These are phyloP conservation scores for Trichoderma simmonsii DNA, from an alignment of 2,329 filamentous ascomycete genomes.

Conservation along the genomic window DNA sequence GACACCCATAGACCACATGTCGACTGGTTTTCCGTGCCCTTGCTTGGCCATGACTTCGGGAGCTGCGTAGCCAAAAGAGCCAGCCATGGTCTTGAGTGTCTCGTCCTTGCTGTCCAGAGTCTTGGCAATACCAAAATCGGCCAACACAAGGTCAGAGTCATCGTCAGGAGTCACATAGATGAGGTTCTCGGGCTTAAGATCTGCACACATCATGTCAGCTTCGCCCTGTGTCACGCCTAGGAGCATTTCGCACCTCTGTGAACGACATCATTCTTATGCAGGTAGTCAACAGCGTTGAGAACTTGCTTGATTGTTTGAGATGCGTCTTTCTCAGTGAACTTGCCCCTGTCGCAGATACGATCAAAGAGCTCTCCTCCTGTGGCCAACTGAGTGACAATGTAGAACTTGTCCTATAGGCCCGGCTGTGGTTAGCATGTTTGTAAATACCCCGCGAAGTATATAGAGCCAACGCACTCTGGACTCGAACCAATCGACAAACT, in stretches of 20 bases:
- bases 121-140: conserved; percentile 98
- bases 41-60: conserved; percentile 98
- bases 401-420: conserved; percentile 83
- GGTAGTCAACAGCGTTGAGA: conserved; percentile 86
- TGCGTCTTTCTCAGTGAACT: conserved; percentile 97
- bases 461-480: conserved; percentile 65
- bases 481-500: conserved; percentile 98
- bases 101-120: conserved; percentile 90
- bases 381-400: conserved; percentile 95
- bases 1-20: conserved; percentile 99
- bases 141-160: conserved; percentile 83
- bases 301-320: conserved; percentile 95
- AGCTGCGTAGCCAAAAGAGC: conserved; percentile 95
- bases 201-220: conserved; percentile 43
- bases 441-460: not conserved
- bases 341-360: conserved; percentile 95
- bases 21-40: conserved; percentile 95
- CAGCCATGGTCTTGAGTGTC: conserved; percentile 96
- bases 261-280: conserved; percentile 92
- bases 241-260: conserved; percentile 66
- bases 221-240: not conserved
- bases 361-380: conserved; percentile 97
- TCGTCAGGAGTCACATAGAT: conserved; percentile 77
- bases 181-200: conserved; percentile 96
- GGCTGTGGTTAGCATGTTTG: not conserved